A percentile compares a stretch with the other conserved stretches of the same genome.
Evolutionary conservation across 805 yeast genomes (phyloP).

Genomic region (Blastobotrys mokoenaii): DNA sequence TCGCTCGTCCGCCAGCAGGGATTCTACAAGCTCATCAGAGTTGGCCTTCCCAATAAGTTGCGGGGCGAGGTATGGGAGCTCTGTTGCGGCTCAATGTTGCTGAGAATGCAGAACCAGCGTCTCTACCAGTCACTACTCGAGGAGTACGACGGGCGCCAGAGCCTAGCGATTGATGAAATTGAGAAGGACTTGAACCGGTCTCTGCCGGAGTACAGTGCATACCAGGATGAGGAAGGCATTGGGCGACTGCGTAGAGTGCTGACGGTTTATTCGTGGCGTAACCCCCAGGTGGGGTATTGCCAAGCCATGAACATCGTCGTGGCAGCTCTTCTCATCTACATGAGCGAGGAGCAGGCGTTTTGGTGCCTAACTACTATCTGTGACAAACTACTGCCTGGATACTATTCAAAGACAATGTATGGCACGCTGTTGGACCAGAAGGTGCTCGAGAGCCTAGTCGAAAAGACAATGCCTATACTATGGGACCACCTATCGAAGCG

Average conservation of each 20-base stretch:
- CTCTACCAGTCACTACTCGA: slow-evolving; percentile 52
- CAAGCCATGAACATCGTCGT: slow-evolving; percentile 92
- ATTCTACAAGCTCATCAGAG: slow-evolving; percentile 76
- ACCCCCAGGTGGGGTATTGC: slow-evolving; percentile 95
- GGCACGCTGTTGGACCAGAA: slow-evolving; percentile 91
- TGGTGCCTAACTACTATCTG: slow-evolving; percentile 82
- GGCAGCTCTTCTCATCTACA: slow-evolving; percentile 44
- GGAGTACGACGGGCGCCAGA: slow-evolving; percentile 52
- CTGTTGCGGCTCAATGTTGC: slow-evolving; percentile 75
- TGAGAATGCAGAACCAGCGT: slow-evolving; percentile 52
- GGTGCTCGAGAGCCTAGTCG: slow-evolving; percentile 85
- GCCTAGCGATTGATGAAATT: slow-evolving; percentile 90
- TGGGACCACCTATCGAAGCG: slow-evolving; percentile 71
- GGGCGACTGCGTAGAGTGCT: slow-evolving; percentile 75
- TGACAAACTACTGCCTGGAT: slow-evolving; percentile 85
- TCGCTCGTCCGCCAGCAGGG: slow-evolving; percentile 64
- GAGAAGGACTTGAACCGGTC: slow-evolving; percentile 94
- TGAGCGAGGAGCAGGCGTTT: slow-evolving; percentile 96
- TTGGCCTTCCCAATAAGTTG: slow-evolving; percentile 88
- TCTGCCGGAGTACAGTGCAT: slow-evolving; percentile 91
- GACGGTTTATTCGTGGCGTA: slow-evolving; percentile 93
- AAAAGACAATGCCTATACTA: slow-evolving; percentile 78
- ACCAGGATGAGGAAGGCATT: slow-evolving; percentile 81
- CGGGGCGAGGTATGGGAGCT: slow-evolving; percentile 97
- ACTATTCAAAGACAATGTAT: slow-evolving; percentile 94